These are phyloP conservation scores for Anthracocystis setariae DNA, from an alignment of 1,284 basidiomycete species.

Conservation along the genomic window DNA sequence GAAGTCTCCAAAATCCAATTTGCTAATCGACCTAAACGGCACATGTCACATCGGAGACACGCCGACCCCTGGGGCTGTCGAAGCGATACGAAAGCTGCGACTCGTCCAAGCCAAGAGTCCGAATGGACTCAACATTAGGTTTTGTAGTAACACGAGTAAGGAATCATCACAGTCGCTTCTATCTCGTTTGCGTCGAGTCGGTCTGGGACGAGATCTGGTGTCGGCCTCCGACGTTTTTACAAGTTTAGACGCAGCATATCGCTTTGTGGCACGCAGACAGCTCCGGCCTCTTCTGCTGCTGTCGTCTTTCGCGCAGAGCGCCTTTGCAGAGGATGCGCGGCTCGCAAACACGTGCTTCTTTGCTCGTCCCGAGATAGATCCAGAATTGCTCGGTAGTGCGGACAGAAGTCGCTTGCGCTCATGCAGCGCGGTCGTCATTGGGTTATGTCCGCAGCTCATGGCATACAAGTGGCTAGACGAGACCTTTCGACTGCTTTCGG, in stretches of 20 bases:
- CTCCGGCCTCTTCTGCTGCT: constrained; percentile 29
- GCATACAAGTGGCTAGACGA: constrained; percentile 44
- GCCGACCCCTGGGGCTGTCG: constrained; percentile 24
- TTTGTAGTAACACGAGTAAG: constrained; percentile 48
- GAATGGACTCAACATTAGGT: constrained; percentile 27
- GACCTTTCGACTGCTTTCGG: constrained; percentile 28
- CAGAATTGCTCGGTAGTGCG: constrained; percentile 4
- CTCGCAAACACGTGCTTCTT: constrained; percentile 19
- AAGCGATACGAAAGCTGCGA: constrained; percentile 32
- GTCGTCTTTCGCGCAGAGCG: constrained; percentile 24
- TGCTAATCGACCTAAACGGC: constrained; percentile 48
- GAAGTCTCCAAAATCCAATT: constrained; percentile 23
- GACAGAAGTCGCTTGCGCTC: constrained; percentile 17
- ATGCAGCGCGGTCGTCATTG: constrained; percentile 38
- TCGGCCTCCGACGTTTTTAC: constrained; percentile 32
- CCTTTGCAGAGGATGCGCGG: constrained; percentile 7
- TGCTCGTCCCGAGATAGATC: constrained; percentile 16
- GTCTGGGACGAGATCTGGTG: constrained; percentile 13
- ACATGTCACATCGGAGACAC: constrained; percentile 42
- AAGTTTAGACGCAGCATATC: constrained; percentile 33
- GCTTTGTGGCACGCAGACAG: constrained; percentile 14
- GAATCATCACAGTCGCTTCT: constrained; percentile 32
- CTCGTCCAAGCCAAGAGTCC: constrained; percentile 9
- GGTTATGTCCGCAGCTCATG: constrained; percentile 45
- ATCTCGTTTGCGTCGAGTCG: constrained; percentile 25